These are phyloP conservation scores for Sclerotinia nivalis DNA, from an alignment of 2,329 filamentous ascomycete genomes.

Conservation along the genomic window DNA sequence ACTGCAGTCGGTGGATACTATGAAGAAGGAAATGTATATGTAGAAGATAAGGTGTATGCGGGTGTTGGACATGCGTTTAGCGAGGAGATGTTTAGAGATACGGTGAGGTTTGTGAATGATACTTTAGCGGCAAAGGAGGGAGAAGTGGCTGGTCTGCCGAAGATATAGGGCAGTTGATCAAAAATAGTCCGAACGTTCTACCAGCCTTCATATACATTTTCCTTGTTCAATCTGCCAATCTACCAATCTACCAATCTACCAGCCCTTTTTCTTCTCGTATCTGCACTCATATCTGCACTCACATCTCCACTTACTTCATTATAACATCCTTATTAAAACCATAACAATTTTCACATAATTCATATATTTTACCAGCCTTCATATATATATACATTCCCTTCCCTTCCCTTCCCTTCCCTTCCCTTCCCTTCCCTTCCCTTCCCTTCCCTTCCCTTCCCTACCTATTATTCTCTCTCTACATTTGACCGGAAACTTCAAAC, in stretches of 20 bases:
- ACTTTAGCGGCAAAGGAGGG: slow-evolving; percentile 25
- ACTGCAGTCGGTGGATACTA: slow-evolving; percentile 49
- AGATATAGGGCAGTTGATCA: slow-evolving; percentile 27
- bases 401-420: too few relatives aligned
- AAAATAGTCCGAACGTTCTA: background rate
- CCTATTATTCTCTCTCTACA: too few relatives aligned
- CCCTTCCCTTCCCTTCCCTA: too few relatives aligned
- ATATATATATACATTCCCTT: too few relatives aligned
- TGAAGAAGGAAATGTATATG: slow-evolving; percentile 53
- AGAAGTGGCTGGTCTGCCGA: slow-evolving; percentile 21
- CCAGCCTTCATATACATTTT: background rate
- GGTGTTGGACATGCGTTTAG: slow-evolving; percentile 71
- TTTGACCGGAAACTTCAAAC: too few relatives aligned
- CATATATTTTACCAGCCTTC: background rate
- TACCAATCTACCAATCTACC: too few relatives aligned
- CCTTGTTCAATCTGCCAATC: too few relatives aligned
- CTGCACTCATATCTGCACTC: too few relatives aligned
- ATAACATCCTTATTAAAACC: background rate
- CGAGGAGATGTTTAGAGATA: slow-evolving; percentile 64
- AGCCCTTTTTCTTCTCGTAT: too few relatives aligned
- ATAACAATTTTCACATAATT: too few relatives aligned
- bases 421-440: too few relatives aligned
- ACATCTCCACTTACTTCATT: too few relatives aligned
- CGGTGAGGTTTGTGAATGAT: slow-evolving; percentile 62
- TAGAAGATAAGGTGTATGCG: slow-evolving; percentile 68